Base-by-base conservation (phyloP, 1,284 basidiomycete species). In the Ceratobasidium sp. region DNA sequence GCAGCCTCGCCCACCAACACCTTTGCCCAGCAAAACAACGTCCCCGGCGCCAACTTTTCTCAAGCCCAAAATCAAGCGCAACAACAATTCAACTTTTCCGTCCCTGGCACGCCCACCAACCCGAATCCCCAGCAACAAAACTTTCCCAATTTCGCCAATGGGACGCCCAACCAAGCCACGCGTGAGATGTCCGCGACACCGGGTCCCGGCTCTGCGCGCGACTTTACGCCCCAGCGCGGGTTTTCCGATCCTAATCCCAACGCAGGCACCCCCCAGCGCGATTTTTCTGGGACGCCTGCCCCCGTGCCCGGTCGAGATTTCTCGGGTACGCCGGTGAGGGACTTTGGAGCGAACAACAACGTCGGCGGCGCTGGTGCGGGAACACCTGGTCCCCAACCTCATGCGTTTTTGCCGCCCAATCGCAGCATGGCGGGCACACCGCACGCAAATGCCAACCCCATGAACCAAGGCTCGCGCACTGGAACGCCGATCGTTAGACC, bases 351-450 rank as follows among this genome's bases (percentile, higher is more conserved):
- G 61, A 48, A 46, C 62, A 28, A 55, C 59, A 59, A 71, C 32
- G 26, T 28, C n/a, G 55, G 34, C 50, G 46, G 61, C 39, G 26
- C 55, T 39, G 55, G 55, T n/a, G 55, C 55, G 3, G 32, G 36
- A 18, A 71, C 61, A 14, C 70, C 62, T 28, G 73, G 48, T 50
- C 45, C 69, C 5, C 73, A 74, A 55, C 73, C 71, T 1, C 71
- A 72, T 30, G 69, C 69, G 2, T 53, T 55, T 58, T 50, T 71
- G 18, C 69, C 61, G 28, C 58, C 58, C 1, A 62, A 72, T 57
- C 73, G 67, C 36, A 58, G 71, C 45, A 65, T 60, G 50, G 52
- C n/a, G 14, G 61, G 70, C 34, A 70, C 73, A 0, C 53, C 53
- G 4, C 55, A 58, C 41, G 50, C 30, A 41, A 59, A 46, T 23